Evolutionary conservation across 768 basidiomycete genomes (phyloP), one percentile per base, ranked within the genome.

Genomic region (Panaeolus cyanescens): DNA sequence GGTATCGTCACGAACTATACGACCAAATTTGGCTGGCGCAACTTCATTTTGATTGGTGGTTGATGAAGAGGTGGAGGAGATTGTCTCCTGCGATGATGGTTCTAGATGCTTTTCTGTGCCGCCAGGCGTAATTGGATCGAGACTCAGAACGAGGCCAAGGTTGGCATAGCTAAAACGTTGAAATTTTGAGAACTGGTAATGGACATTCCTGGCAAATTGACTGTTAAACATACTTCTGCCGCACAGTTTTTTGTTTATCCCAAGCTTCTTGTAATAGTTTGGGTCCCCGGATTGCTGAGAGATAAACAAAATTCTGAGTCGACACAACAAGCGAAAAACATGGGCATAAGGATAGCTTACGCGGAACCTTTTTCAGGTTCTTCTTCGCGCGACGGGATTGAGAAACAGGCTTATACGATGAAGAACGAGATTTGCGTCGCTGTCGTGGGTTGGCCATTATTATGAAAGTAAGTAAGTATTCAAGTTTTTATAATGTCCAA

Each of bases 361-460:
- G 81, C 66, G 89, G 90, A 66, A 83, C 89, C 77, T 94, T 95
- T 75, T 89, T 90, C 60, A 89, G 75, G 64, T 89, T 86, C 63
- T 84, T 86, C 71, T 93, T 88, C 55, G 92, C 88, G 68, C 88
- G 83, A 54, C 79, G 83, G 12, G 92, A 89, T 63, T 92, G 92
- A 33, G 87, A 87, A 56, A 93, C 83, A 20, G 89, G 77, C 65
- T 79, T 87, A 73, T 93, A 83, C n/a, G 85, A 79, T 17, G 87
- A 86, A 25, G 95, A 95, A 40, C 90, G 87, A 20, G 84, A 74
- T 78, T 98, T 99, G 67, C 88, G 85, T 62, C 95, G 85, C 75
- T 99, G 96, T 59, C 96, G 87, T 65, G 96, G 96, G 74, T 97
- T 98, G 59, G 89, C 94, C 96, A 99, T 97, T 10, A n/a, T n/a